Conservation (phyloP, 768 basidiomycete genomes). For the Agrocybe chaxingu region DNA sequence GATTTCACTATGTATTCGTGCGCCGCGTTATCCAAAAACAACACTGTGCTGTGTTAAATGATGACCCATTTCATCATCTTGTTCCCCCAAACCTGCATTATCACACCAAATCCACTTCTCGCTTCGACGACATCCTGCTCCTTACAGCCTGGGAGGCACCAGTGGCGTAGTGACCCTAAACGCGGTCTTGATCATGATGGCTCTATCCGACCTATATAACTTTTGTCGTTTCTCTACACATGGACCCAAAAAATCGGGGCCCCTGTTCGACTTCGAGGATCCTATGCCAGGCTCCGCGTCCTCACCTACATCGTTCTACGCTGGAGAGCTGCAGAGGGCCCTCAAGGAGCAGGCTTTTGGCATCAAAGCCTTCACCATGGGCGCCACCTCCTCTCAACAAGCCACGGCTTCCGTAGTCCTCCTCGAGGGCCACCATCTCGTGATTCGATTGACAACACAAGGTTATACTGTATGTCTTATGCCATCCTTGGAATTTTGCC, state of each 20-base stretch:
- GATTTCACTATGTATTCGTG: conserved; percentile 11
- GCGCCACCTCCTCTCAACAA: conserved; percentile 36
- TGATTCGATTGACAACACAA: conserved; percentile 43
- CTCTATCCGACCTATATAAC: conserved; percentile 24
- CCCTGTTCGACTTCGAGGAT: conserved; percentile 10
- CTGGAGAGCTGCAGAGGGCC: conserved; percentile 50
- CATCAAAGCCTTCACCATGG: conserved; percentile 43
- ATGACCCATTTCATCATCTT: conserved; percentile 17
- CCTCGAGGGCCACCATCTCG: conserved; percentile 50
- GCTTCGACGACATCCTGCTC: conserved; percentile 15
- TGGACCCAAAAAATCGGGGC: conserved; percentile 13
- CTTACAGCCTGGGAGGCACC: conserved; percentile 17
- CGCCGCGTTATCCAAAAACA: conserved; percentile 5
- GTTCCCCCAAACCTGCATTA: conserved; percentile 16
- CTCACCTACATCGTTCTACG: conserved; percentile 31
- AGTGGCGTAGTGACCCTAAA: conserved; percentile 17
- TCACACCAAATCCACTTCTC: conserved; percentile 15
- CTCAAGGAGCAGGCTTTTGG: conserved; percentile 60
- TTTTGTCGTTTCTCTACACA: conserved; percentile 15
- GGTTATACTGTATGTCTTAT: conserved; percentile 52
- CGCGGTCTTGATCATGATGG: conserved; percentile 20
- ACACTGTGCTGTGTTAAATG: conserved; percentile 10
- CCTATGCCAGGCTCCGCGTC: conserved; percentile 13
- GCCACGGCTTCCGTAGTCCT: conserved; percentile 53
- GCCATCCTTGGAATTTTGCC: not conserved